These are phyloP conservation scores for Plasmodium billcollinsi DNA, from an alignment of 169 alveolate genomes.

Conservation along the genomic window DNA sequence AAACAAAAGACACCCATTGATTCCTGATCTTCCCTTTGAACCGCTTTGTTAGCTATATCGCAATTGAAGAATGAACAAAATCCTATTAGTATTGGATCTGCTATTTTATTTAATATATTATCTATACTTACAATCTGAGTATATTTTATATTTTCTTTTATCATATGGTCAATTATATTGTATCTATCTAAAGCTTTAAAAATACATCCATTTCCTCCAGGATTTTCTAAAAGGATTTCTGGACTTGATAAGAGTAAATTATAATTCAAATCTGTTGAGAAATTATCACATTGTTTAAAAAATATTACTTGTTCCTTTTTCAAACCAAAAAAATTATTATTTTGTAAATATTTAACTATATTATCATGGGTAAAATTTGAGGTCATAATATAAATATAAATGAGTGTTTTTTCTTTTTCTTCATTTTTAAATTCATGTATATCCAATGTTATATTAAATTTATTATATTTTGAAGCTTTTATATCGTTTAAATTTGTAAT, in stretches of 20 bases:
- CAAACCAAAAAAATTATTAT: conserved; percentile 76
- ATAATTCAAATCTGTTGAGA: conserved; percentile 36
- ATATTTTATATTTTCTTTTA: conserved; percentile 41
- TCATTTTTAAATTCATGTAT: background rate
- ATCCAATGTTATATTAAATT: background rate
- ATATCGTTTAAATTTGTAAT: too few relatives aligned
- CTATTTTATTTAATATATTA: conserved; percentile 72
- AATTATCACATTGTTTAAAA: conserved; percentile 78
- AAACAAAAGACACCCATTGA: conserved; percentile 64
- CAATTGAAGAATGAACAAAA: conserved; percentile 42
- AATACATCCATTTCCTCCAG: conserved; percentile 84
- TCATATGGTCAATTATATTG: conserved; percentile 49
- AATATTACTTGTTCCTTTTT: conserved; percentile 71
- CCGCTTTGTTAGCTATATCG: conserved; percentile 67
- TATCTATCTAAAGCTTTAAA: conserved; percentile 78
- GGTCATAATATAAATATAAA: conserved; percentile 80
- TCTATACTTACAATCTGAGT: conserved; percentile 68
- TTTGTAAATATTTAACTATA: conserved; percentile 75
- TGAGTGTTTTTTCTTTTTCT: conserved; percentile 5
- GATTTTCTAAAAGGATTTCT: conserved; percentile 46
- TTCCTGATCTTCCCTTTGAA: conserved; percentile 25
- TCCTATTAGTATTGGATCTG: conserved; percentile 65
- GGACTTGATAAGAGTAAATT: conserved; percentile 31
- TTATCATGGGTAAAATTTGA: conserved; percentile 78
- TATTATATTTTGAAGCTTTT: background rate